A percentile compares a stretch with the other conserved stretches of the same genome.
These are phyloP conservation scores for Thraustochytrium striatum DNA, from an alignment of 352 stramenopile genomes.

Conservation along the genomic window DNA sequence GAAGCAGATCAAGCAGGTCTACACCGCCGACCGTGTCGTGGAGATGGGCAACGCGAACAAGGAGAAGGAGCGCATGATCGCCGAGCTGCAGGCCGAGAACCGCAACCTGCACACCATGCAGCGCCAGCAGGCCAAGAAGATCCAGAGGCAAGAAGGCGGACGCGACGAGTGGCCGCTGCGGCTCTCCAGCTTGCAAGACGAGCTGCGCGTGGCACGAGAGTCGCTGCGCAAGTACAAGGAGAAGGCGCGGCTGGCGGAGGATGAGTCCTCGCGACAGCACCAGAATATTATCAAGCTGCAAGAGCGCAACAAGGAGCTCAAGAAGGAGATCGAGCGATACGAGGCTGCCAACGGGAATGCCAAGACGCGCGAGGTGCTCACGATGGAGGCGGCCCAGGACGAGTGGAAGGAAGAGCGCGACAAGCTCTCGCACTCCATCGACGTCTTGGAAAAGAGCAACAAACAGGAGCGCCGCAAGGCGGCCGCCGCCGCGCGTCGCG, in stretches of 20 bases:
- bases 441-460: conserved; percentile 65
- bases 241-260: conserved; percentile 58
- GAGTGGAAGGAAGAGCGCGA: conserved; percentile 67
- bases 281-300: conserved; percentile 63
- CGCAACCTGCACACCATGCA: conserved; percentile 62
- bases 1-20: conserved; percentile 27
- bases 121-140: conserved; percentile 59
- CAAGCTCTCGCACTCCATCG: conserved; percentile 62
- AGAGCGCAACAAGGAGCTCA: conserved; percentile 63
- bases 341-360: conserved; percentile 49
- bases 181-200: conserved; percentile 62
- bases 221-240: conserved; percentile 65
- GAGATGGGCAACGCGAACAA: conserved; percentile 67
- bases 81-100: conserved; percentile 65
- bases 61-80: conserved; percentile 65
- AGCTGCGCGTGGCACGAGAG: conserved; percentile 66
- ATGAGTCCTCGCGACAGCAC: conserved; percentile 59
- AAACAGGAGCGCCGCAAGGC: conserved; percentile 61
- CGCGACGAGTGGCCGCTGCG: conserved; percentile 63
- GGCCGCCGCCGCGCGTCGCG: conserved; percentile 57
- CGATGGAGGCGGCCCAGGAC: conserved; percentile 60
- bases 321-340: conserved; percentile 59
- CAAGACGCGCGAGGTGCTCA: conserved; percentile 32
- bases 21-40: conserved; percentile 30
- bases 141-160: conserved; percentile 65